phyloP scores from a whole-genome alignment of 2,329 filamentous ascomycete genomes.

The Talaromyces sp. region DNA sequence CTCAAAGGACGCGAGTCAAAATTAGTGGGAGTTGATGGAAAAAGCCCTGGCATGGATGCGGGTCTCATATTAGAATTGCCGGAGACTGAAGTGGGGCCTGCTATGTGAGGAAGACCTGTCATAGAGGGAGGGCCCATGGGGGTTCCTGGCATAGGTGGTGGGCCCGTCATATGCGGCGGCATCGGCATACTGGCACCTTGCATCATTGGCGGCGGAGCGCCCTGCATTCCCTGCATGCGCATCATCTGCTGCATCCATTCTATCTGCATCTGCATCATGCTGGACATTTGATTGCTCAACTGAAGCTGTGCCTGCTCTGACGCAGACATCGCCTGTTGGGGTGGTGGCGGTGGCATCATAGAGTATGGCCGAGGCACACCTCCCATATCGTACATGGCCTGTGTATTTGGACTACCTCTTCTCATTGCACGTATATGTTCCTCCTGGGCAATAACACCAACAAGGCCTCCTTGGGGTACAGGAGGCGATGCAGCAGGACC shows the following conservation, averaged over 20 bases:
- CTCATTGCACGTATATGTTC: slow-evolving; percentile 77
- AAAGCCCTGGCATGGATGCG: slow-evolving; percentile 50
- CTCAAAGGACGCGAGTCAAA: slow-evolving; percentile 71
- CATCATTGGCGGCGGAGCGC: slow-evolving; percentile 35
- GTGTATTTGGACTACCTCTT: slow-evolving; percentile 73
- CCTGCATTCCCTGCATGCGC: slow-evolving; percentile 62
- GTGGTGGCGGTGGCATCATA: slow-evolving; percentile 32
- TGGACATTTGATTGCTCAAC: slow-evolving; percentile 80
- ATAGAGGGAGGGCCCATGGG: slow-evolving; percentile 27
- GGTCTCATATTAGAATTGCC: slow-evolving; percentile 42
- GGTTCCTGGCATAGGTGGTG: slow-evolving; percentile 4
- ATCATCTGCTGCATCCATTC: slow-evolving; percentile 77
- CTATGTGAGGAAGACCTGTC: slow-evolving; percentile 4
- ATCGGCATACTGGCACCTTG: slow-evolving; percentile 27
- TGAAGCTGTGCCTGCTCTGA: slow-evolving; percentile 76
- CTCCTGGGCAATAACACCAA: slow-evolving; percentile 85
- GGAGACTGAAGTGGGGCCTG: slow-evolving; percentile 26
- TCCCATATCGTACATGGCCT: slow-evolving; percentile 48
- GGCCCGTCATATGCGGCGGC: slow-evolving; percentile 19
- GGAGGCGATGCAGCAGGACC: slow-evolving; percentile 35
- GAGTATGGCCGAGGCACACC: slow-evolving; percentile 43
- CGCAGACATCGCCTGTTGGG: slow-evolving; percentile 51
- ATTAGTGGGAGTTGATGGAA: slow-evolving; percentile 32
- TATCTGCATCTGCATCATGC: slow-evolving; percentile 94
- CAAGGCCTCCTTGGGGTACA: slow-evolving; percentile 69